A percentile compares a stretch with the other conserved stretches of the same genome.
phyloP scores from a whole-genome alignment of 2,329 filamentous ascomycete genomes.

The Geoglossum cookeanum region DNA sequence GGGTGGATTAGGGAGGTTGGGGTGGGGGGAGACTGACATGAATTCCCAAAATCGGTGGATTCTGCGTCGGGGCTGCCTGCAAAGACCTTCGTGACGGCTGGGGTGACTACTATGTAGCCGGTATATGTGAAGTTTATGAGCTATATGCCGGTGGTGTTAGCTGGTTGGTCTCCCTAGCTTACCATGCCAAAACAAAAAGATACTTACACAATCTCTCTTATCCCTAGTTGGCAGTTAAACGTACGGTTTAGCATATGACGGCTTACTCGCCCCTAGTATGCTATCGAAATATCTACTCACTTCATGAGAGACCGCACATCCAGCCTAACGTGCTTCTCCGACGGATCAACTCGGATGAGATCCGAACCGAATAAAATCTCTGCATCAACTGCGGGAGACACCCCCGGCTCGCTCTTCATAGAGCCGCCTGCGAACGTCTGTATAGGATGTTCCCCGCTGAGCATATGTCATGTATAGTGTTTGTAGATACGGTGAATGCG shows the following conservation, averaged over 20 bases:
- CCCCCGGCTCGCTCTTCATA: conserved; percentile 19
- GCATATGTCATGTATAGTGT: background rate
- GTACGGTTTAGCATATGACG: too few species aligned
- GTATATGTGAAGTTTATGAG: conserved; percentile 23
- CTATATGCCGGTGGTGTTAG: conserved; percentile 1
- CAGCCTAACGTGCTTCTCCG: conserved; percentile 21
- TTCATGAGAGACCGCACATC: conserved; percentile 22
- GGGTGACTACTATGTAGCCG: conserved; percentile 20
- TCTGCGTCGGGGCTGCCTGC: conserved; percentile 15
- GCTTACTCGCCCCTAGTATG: background rate
- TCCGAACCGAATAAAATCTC: conserved; percentile 21
- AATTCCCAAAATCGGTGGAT: conserved; percentile 21
- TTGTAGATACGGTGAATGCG: background rate
- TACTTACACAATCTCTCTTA: background rate
- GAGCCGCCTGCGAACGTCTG: conserved; percentile 22
- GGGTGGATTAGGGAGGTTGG: background rate
- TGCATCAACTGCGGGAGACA: conserved; percentile 20
- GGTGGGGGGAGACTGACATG: conserved; percentile 17
- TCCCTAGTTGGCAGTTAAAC: background rate
- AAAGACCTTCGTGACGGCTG: conserved; percentile 18
- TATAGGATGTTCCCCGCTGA: background rate
- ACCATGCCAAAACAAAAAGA: background rate
- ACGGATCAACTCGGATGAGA: conserved; percentile 24
- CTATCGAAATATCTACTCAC: conserved; percentile 13
- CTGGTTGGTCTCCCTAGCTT: background rate